Percentiles rank a stretch among this genome's conserved stretches.
Evolutionary conservation across 2,329 filamentous ascomycete genomes (phyloP).

Genomic region (Celoporthe dispersa): DNA sequence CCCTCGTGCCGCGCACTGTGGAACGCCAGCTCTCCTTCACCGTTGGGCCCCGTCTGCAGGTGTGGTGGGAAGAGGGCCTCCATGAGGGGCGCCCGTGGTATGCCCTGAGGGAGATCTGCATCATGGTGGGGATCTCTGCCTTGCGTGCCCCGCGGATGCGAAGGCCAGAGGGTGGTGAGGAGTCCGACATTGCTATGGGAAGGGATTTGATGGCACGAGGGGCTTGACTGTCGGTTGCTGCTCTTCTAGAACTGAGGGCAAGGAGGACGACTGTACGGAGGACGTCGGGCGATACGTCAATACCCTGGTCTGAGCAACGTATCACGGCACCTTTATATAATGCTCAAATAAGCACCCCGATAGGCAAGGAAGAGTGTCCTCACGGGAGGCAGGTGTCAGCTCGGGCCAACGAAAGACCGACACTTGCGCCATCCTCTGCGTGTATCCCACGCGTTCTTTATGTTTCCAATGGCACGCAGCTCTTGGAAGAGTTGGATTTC

Average conservation of each 20-base stretch:
- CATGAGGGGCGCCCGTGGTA: conserved; percentile 20
- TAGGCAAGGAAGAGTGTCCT: neutral
- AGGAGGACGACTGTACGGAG: neutral
- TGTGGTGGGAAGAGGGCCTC: conserved; percentile 23
- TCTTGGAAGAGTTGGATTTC: neutral
- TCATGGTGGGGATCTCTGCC: conserved; percentile 6
- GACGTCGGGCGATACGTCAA: neutral
- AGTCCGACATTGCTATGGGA: too few relatives aligned
- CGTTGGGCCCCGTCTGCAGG: neutral
- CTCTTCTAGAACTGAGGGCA: neutral
- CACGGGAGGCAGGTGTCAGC: neutral
- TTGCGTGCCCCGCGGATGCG: conserved; percentile 12
- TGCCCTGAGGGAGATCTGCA: conserved; percentile 6
- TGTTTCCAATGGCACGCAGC: neutral
- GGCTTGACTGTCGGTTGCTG: neutral
- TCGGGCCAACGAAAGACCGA: neutral
- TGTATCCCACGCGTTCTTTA: neutral
- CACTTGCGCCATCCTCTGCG: neutral
- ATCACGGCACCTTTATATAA: neutral
- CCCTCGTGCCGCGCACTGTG: neutral
- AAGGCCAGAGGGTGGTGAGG: neutral
- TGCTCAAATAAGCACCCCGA: neutral
- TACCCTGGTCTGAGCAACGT: neutral
- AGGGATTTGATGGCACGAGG: neutral
- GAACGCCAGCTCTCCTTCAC: conserved; percentile 8